phyloP scores from a whole-genome alignment of 345 rosid genomes.

The Salix purpurea region DNA sequence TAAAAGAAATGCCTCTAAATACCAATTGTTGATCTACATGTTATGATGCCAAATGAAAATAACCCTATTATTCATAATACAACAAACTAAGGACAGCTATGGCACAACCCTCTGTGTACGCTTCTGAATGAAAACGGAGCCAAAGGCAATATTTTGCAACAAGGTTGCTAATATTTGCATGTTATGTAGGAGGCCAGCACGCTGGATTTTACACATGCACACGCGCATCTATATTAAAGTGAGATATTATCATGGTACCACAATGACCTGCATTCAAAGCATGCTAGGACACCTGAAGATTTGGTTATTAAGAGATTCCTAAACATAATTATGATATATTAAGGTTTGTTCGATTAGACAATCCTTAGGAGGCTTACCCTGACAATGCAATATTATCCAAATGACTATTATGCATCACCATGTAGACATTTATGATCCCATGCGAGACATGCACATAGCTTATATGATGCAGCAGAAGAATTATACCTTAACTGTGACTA shows the following conservation, averaged over 20 bases:
- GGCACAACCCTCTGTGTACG: not conserved
- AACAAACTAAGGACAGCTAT: not conserved
- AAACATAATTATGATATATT: not conserved
- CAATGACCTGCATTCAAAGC: not conserved
- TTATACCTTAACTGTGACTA: conserved; percentile 33
- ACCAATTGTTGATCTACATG: not conserved
- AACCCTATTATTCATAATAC: not conserved
- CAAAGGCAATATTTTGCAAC: not conserved
- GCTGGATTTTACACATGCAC: not conserved
- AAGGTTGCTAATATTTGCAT: not conserved
- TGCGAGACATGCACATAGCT: not conserved
- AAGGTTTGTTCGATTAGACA: not conserved
- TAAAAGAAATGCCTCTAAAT: not conserved
- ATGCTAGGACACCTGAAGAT: not conserved
- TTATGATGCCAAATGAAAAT: not conserved
- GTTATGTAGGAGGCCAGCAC: not conserved
- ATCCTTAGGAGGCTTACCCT: not conserved
- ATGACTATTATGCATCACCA: not conserved
- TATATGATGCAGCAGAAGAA: not conserved
- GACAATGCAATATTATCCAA: not conserved
- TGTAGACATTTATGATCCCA: not conserved
- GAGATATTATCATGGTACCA: too few species aligned
- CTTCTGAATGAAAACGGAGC: not conserved
- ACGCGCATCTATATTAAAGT: not conserved
- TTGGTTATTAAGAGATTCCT: not conserved